phyloP scores from a whole-genome alignment of 768 basidiomycete species.

The Saitozyma podzolica region DNA sequence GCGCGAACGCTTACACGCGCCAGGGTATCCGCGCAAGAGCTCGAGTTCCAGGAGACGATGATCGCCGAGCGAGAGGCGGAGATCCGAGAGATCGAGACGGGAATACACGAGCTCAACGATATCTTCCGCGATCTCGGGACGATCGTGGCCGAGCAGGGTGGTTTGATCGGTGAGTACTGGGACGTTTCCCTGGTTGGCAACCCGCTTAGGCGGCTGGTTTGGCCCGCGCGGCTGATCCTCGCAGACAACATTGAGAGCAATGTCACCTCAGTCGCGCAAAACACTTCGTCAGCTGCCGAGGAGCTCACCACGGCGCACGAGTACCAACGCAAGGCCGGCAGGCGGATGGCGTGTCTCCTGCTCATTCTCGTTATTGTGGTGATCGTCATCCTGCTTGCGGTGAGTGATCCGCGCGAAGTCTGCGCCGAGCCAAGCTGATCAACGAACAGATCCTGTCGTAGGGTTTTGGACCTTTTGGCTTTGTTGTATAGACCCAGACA shows the following conservation, averaged over 20 bases:
- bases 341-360: constrained; percentile 84
- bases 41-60: constrained; percentile 92
- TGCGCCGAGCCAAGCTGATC: too few relatives aligned
- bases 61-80: constrained; percentile 92
- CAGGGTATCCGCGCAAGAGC: constrained; percentile 59
- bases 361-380: constrained; percentile 81
- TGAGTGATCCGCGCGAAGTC: constrained; percentile 57
- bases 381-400: constrained; percentile 85
- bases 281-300: constrained; percentile 77
- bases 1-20: not conserved
- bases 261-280: constrained; percentile 77
- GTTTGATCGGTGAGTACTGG: constrained; percentile 76
- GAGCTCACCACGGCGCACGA: constrained; percentile 87
- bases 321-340: constrained; percentile 91
- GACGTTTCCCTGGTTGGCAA: not conserved
- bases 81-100: constrained; percentile 93
- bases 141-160: constrained; percentile 88
- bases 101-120: constrained; percentile 92
- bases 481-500: too few relatives aligned
- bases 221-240: not conserved
- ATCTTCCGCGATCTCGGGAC: constrained; percentile 96
- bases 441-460: not conserved
- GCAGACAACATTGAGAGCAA: constrained; percentile 90
- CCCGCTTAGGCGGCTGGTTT: not conserved
- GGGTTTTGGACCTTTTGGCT: too few relatives aligned